These are phyloP conservation scores for Beta lomatogona DNA, from an alignment of 179 eudicot species.

Conservation along the genomic window DNA sequence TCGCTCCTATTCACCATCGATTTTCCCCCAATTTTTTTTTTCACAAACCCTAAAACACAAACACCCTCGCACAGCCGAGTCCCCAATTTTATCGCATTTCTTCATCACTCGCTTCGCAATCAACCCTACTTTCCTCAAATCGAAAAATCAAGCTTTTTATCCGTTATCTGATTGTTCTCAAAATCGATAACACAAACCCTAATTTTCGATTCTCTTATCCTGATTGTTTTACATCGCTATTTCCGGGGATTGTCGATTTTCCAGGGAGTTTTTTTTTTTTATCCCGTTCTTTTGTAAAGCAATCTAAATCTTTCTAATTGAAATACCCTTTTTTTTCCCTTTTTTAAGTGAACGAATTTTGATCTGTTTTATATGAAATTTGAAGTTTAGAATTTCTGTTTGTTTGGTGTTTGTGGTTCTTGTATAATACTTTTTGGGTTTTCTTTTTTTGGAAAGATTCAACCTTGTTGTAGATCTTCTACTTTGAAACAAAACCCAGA, in stretches of 20 bases:
- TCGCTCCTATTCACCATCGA: slow-evolving; percentile 3
- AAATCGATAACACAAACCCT: neutral
- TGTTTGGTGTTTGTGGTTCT: neutral
- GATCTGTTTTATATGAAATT: neutral
- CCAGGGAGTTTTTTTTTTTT: neutral
- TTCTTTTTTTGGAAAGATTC: neutral
- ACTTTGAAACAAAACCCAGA: neutral
- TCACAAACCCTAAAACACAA: slow-evolving; percentile 21
- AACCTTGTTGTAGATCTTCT: neutral
- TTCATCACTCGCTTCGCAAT: neutral
- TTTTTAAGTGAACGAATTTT: neutral
- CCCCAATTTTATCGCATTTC: neutral
- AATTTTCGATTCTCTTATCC: neutral
- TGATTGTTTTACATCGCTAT: neutral
- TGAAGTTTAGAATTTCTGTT: neutral
- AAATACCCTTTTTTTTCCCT: neutral
- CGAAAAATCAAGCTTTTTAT: neutral
- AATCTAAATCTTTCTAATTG: neutral
- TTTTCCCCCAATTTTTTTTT: neutral
- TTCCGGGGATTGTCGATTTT: neutral
- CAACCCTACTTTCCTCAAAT: neutral
- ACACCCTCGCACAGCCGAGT: neutral
- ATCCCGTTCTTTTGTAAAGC: neutral
- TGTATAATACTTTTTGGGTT: too few relatives aligned
- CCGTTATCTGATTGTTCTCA: neutral